phyloP scores from a whole-genome alignment of 805 yeast genomes.

The Suhomyces sp. region DNA sequence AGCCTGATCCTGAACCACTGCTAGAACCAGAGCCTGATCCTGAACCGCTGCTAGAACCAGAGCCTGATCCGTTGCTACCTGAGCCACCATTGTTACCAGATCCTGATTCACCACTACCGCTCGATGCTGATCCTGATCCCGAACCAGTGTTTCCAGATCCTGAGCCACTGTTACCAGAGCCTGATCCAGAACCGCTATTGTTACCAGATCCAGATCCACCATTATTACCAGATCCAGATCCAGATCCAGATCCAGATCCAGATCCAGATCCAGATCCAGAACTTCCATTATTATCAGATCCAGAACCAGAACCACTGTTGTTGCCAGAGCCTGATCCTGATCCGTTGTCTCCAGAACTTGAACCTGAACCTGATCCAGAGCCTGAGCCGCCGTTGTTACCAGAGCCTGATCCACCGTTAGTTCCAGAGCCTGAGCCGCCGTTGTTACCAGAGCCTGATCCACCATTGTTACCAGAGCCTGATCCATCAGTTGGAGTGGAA shows the following conservation, averaged over 20 bases:
- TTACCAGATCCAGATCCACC: neutral
- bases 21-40: neutral
- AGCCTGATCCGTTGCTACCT: neutral
- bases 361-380: neutral
- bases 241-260: neutral
- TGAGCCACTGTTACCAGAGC: neutral
- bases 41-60: neutral
- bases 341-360: neutral
- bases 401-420: neutral
- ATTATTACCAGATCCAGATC: neutral
- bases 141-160: neutral
- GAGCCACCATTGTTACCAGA: neutral
- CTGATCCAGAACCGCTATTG: neutral
- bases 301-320: neutral
- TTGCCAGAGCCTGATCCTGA: neutral
- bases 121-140: neutral
- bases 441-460: neutral
- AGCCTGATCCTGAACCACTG: neutral
- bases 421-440: too few relatives aligned
- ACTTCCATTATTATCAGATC: neutral
- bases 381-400: neutral
- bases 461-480: neutral
- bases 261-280: neutral
- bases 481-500: neutral
- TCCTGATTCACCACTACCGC: neutral